These are phyloP conservation scores for Leucocoprinus leucothites DNA, from an alignment of 768 basidiomycete genomes.

Conservation along the genomic window DNA sequence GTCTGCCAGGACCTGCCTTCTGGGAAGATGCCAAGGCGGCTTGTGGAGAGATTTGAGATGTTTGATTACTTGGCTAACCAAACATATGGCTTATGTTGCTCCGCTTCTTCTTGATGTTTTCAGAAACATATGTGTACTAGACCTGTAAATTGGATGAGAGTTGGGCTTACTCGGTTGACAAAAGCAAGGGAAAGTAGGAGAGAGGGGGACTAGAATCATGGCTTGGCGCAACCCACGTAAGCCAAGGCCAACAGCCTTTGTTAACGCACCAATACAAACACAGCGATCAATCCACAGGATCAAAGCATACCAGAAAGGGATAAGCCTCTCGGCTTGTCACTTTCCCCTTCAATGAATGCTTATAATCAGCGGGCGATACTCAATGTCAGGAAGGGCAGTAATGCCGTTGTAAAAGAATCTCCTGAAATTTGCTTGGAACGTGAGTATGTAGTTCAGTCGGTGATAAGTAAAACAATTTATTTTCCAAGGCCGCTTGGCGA, in stretches of 20 bases:
- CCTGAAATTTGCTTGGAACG: too few relatives aligned
- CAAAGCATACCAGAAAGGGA: not conserved
- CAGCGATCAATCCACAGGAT: too few relatives aligned
- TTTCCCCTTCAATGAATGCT: too few relatives aligned
- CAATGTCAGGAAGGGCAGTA: too few relatives aligned
- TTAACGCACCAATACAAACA: not conserved
- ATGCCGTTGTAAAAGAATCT: too few relatives aligned
- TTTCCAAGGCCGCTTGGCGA: too few relatives aligned
- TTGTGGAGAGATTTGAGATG: slow-evolving; percentile 1
- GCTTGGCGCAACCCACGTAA: slow-evolving; percentile 3
- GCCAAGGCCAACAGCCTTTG: not conserved
- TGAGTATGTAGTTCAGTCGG: too few relatives aligned
- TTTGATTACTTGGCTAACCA: too few relatives aligned
- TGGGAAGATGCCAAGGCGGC: slow-evolving; percentile 14
- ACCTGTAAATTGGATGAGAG: not conserved
- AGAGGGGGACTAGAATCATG: too few relatives aligned
- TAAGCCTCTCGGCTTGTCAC: not conserved
- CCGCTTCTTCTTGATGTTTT: not conserved
- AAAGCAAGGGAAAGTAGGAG: too few relatives aligned
- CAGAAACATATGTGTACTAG: not conserved
- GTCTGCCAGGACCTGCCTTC: slow-evolving; percentile 1
- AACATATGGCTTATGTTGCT: not conserved
- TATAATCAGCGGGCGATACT: too few relatives aligned
- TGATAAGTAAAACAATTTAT: too few relatives aligned
- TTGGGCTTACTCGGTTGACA: not conserved